Percentiles rank a stretch among this genome's conserved stretches.
phyloP scores from a whole-genome alignment of 371 early-diverging fungal genomes.

The Enteropsectra breve region DNA sequence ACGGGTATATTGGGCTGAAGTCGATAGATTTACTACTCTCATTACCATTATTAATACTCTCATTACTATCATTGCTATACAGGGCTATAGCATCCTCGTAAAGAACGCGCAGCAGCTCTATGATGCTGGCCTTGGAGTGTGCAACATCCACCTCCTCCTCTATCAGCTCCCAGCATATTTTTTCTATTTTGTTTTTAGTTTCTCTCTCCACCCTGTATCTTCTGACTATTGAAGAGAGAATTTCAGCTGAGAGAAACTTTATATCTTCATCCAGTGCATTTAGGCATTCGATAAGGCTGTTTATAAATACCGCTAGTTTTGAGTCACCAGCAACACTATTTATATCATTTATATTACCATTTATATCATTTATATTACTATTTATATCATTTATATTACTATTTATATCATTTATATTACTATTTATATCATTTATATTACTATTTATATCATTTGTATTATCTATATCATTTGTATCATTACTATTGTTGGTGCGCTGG shows the following conservation, averaged over 20 bases:
- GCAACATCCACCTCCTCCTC: constrained; percentile 52
- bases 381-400: background rate
- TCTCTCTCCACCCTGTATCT: constrained; percentile 9
- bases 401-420: background rate
- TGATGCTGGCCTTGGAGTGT: constrained; percentile 48
- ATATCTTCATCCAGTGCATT: constrained; percentile 57
- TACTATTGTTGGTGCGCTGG: too few relatives aligned
- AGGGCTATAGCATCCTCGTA: too few relatives aligned
- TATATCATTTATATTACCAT: background rate
- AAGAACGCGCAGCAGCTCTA: constrained; percentile 37
- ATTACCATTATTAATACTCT: constrained; percentile 3
- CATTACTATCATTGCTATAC: too few relatives aligned
- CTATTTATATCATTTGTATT: too few relatives aligned
- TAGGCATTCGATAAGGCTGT: constrained; percentile 30
- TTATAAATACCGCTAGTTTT: constrained; percentile 3
- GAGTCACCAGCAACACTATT: constrained; percentile 25
- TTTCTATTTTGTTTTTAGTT: constrained; percentile 17
- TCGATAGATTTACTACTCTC: constrained; percentile 10
- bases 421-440: background rate
- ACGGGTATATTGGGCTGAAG: constrained; percentile 26
- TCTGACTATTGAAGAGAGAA: constrained; percentile 38
- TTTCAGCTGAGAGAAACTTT: constrained; percentile 51
- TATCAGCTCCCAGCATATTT: constrained; percentile 45
- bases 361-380: background rate
- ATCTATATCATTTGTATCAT: background rate